Conservation (phyloP, 495 filamentous ascomycete genomes). For the Saxophila tyrrhenica region DNA sequence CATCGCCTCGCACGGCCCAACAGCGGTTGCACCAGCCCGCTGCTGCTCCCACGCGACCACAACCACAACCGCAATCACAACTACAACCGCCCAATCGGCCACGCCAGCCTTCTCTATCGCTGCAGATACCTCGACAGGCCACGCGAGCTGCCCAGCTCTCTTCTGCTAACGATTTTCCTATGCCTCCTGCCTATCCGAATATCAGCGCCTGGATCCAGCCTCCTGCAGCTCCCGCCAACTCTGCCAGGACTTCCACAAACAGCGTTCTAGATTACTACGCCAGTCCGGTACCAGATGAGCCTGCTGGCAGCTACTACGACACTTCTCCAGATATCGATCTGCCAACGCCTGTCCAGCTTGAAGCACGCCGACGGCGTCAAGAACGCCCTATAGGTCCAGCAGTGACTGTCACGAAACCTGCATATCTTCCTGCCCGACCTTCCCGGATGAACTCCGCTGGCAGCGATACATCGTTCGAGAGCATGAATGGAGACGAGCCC, state of each 20-base stretch:
- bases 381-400: conserved; percentile 1
- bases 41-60: neutral
- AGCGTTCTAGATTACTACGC: conserved; percentile 17
- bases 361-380: conserved; percentile 6
- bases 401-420: conserved; percentile 11
- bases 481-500: conserved; percentile 26
- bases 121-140: conserved; percentile 11
- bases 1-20: neutral
- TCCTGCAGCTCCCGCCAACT: neutral
- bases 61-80: no score
- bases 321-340: neutral
- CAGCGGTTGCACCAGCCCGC: neutral
- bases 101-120: conserved; percentile 9
- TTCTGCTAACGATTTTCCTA: conserved; percentile 1
- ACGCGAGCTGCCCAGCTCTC: neutral
- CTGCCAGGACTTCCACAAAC: neutral
- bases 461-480: conserved; percentile 32
- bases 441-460: conserved; percentile 17
- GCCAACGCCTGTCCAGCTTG: conserved; percentile 10
- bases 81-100: neutral
- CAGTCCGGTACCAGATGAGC: conserved; percentile 8
- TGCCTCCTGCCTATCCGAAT: neutral
- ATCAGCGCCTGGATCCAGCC: neutral
- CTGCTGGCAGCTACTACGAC: neutral
- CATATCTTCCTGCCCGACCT: conserved; percentile 7